Evolutionary conservation across 2,329 filamentous ascomycete species (phyloP), one percentile per base, ranked within the genome.

Genomic region (Fusarium equiseti): DNA sequence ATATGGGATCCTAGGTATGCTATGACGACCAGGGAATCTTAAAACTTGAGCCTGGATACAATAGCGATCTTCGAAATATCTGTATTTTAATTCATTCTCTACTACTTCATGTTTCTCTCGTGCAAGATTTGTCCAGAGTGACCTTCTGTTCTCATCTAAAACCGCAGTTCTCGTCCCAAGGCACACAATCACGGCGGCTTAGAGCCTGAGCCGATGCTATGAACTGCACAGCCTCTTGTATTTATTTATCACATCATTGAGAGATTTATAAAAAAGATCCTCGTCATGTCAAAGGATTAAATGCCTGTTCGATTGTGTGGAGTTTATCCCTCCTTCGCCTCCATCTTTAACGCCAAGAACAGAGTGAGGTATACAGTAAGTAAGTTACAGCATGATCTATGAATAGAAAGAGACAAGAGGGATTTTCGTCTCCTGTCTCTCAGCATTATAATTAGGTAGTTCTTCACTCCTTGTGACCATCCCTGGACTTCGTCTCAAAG

Each of bases 341-440:
- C 51, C 51, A 16, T 61, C 43, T 68, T 53, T n/a, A 71, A 71
- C 59, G 51, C 63, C 68, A 51, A 32, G 63, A 59, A 16, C 35
- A 64, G 32, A 65, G 50, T 46, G 58, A 58, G 43, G 49, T 63
- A 52, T 66, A 55, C 40, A 55, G 24, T 15, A 38, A 29, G 13
- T 56, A 42, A 22, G n/a, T 43, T 65, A 65, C 57, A 66, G 51
- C 38, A 68, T 55, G 29, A 40, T 71, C 68, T 69, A 71, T 71
- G 59, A 69, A 71, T 65, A 71, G 46, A 61, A 69, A n/a, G 43
- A 22, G 18, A 61, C 22, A 61, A 35, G 22, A 56, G 43, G 20
- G 43, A 22, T 29, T 13, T 20, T 27, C 11, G 22, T 24, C 44
- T 24, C n/a, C 27, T 29, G 11, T 38, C 20, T 48, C 43, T 35